phyloP scores from a whole-genome alignment of 208 protist genomes.

The Crithidia expoeki region DNA sequence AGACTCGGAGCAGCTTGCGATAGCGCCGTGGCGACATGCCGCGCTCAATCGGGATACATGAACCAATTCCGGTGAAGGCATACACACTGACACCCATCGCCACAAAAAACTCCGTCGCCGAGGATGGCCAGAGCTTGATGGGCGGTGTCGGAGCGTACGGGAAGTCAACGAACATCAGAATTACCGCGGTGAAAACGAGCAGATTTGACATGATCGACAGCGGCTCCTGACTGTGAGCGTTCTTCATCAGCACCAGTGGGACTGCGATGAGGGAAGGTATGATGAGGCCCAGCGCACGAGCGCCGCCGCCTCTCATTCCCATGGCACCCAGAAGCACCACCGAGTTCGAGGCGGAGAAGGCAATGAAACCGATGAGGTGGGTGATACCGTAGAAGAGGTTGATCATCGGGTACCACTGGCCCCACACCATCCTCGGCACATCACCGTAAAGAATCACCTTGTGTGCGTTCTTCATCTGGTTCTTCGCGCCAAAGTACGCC shows the following conservation, averaged over 20 bases:
- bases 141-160: constrained; percentile 33
- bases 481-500: constrained; percentile 60
- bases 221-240: constrained; percentile 43
- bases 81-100: constrained; percentile 60
- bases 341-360: constrained; percentile 57
- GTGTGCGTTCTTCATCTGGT: constrained; percentile 47
- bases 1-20: constrained; percentile 40
- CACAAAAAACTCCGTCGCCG: constrained; percentile 47
- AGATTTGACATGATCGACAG: constrained; percentile 49
- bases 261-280: constrained; percentile 47
- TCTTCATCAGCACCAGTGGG: constrained; percentile 62
- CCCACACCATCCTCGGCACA: constrained; percentile 48
- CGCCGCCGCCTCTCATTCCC: constrained; percentile 45
- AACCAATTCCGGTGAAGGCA: constrained; percentile 65
- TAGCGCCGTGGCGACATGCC: constrained; percentile 45
- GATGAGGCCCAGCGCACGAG: constrained; percentile 45
- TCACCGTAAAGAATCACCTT: constrained; percentile 57
- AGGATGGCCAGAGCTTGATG: constrained; percentile 44
- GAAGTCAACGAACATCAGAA: constrained; percentile 57
- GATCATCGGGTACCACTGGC: constrained; percentile 50
- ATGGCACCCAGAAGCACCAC: constrained; percentile 49
- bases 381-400: constrained; percentile 62
- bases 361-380: constrained; percentile 57
- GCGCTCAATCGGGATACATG: constrained; percentile 45
- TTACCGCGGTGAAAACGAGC: constrained; percentile 44